phyloP scores from a whole-genome alignment of 257 asterid genomes.

The Petrea volubilis region DNA sequence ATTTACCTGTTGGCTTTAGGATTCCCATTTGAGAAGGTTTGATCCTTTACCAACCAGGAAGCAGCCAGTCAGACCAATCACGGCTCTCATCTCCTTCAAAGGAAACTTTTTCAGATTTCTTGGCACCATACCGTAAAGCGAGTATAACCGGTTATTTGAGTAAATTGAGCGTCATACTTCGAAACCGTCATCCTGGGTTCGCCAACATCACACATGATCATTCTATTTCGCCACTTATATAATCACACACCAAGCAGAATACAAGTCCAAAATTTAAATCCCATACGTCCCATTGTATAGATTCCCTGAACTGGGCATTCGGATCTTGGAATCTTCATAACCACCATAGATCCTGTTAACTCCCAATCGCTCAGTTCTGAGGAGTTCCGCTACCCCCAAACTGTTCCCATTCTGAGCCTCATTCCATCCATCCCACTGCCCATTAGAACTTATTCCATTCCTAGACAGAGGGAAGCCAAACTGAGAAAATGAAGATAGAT shows the following conservation, averaged over 20 bases:
- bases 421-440: conserved; percentile 90
- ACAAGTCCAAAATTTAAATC: conserved; percentile 44
- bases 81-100: conserved; percentile 16
- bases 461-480: conserved; percentile 60
- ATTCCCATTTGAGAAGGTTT: conserved; percentile 56
- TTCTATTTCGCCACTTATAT: conserved; percentile 26
- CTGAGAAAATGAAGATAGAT: conserved; percentile 63
- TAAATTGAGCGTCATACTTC: conserved; percentile 18
- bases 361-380: conserved; percentile 67
- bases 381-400: conserved; percentile 70
- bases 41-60: conserved; percentile 70
- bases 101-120: conserved; percentile 1
- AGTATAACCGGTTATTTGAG: conserved; percentile 28
- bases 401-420: conserved; percentile 62
- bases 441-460: conserved; percentile 61
- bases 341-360: conserved; percentile 56
- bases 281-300: conserved; percentile 72
- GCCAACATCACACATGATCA: conserved; percentile 30
- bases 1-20: conserved; percentile 54
- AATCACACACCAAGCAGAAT: conserved; percentile 20
- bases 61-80: conserved; percentile 40
- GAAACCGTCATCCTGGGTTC: conserved; percentile 23
- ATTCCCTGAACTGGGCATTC: conserved; percentile 70
- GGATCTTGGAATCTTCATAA: conserved; percentile 75
- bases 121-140: no score